Evolutionary conservation across 805 yeast genomes (phyloP).

Genomic region (Candida vartiovaarae): DNA sequence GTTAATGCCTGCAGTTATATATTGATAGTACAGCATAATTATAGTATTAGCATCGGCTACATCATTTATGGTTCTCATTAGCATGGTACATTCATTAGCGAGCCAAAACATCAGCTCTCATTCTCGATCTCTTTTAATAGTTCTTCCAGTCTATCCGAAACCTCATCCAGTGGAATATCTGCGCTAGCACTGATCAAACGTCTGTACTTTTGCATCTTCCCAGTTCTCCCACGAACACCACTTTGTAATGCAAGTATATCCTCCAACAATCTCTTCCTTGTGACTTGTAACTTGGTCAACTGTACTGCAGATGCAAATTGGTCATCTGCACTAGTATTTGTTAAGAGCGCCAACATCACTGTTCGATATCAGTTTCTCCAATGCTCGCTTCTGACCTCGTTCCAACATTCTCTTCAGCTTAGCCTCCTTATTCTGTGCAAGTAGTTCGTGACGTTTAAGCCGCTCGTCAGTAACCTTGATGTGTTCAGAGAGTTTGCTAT

Average conservation of each 20-base stretch:
- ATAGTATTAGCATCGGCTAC: not conserved
- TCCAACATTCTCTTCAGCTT: constrained; percentile 22
- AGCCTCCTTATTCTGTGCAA: constrained; percentile 20
- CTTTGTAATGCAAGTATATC: constrained; percentile 27
- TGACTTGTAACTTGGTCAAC: constrained; percentile 37
- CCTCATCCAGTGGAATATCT: constrained; percentile 58
- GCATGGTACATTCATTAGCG: not conserved
- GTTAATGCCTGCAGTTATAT: too few relatives aligned
- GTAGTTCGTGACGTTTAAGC: constrained; percentile 13
- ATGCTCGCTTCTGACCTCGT: constrained; percentile 23
- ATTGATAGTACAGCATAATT: too few relatives aligned
- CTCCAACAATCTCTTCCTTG: constrained; percentile 29
- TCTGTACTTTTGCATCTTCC: constrained; percentile 59
- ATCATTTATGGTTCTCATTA: not conserved
- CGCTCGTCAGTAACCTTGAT: constrained; percentile 12
- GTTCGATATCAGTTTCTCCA: constrained; percentile 5
- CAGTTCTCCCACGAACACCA: constrained; percentile 29
- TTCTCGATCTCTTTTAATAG: constrained; percentile 32
- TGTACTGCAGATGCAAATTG: constrained; percentile 20
- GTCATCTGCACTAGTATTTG: constrained; percentile 5
- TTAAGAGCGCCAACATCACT: not conserved
- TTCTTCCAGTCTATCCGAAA: constrained; percentile 59
- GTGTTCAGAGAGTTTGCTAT: constrained; percentile 7
- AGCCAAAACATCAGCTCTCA: not conserved
- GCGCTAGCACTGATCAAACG: constrained; percentile 63